phyloP scores from a whole-genome alignment of 2,329 filamentous ascomycete species.

The Fusarium nelsonii region DNA sequence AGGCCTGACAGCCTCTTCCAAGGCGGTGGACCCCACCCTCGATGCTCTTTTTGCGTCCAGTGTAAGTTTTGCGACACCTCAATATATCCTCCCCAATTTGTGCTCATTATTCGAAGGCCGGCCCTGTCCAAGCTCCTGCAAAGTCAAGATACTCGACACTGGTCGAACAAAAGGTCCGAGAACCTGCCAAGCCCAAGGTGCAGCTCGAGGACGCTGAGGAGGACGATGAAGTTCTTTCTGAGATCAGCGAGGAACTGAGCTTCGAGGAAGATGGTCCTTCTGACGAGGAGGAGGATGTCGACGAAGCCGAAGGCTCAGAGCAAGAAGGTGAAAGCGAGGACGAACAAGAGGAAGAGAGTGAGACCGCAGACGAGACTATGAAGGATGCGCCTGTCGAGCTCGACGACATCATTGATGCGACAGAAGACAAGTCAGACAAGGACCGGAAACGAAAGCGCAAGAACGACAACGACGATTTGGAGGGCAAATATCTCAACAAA shows the following conservation, averaged over 20 bases:
- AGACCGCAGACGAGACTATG: conserved; percentile 55
- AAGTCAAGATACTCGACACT: conserved; percentile 60
- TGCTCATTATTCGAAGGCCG: conserved; percentile 56
- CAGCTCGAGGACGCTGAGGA: conserved; percentile 51
- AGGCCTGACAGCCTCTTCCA: conserved; percentile 59
- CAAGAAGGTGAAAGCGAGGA: conserved; percentile 44
- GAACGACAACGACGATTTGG: conserved; percentile 76
- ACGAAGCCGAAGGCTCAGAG: conserved; percentile 42
- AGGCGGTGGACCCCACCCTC: conserved; percentile 75
- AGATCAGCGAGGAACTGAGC: conserved; percentile 53
- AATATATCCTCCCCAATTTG: conserved; percentile 11
- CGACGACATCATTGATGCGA: conserved; percentile 53
- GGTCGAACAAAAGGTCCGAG: conserved; percentile 52
- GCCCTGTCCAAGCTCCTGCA: conserved; percentile 62
- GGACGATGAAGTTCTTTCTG: conserved; percentile 53
- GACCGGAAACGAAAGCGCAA: conserved; percentile 75
- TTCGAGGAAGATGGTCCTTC: conserved; percentile 50
- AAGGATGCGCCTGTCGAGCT: conserved; percentile 53
- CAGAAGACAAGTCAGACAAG: conserved; percentile 53
- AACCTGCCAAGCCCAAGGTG: conserved; percentile 43
- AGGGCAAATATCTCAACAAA: conserved; percentile 76
- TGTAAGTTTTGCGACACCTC: conserved; percentile 63
- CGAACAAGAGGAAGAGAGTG: conserved; percentile 52
- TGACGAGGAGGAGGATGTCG: conserved; percentile 42
- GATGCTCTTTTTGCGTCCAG: conserved; percentile 78